Base-by-base conservation (phyloP, 129 eudicot species). In the Glebionis coronaria region DNA sequence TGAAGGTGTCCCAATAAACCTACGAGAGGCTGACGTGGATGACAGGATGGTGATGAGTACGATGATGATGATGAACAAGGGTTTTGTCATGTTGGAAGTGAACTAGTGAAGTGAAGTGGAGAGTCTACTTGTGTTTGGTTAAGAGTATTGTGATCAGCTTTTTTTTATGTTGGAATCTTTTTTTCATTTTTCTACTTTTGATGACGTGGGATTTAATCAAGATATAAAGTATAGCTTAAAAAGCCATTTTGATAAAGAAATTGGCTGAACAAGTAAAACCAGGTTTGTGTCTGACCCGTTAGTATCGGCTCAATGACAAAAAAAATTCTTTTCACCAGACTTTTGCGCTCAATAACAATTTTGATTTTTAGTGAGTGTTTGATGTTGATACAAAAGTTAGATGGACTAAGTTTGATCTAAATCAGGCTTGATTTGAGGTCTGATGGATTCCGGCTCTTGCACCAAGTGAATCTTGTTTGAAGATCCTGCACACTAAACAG, bases 11-110 rank as follows among this genome's bases (percentile, higher is more conserved):
- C 42, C 42, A 8, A 35, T 2, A 35, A 35, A 35, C 10, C 9
- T 35, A 28, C 47, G 73, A 38, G 82, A 67, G 3, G 76, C 74
- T 3, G 71, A 61, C 19, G 78, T 19, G 3, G 73, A 27, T 12
- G 82, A 7, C 2, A 61, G 31, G 20, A 52, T 35, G 12, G 40
- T 27, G 53, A 74, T 29, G 31, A 74, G 11, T 15, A 72, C 23
- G 71, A 76, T 0, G 69, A 63, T 5, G 67, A 75, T 19, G 45
- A 19, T 4, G 65, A 45, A 44, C 9, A 19, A 27, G 11, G 67
- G 35, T 19, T 56, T 66, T 50, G 64, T 56, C 80, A 78, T 73
- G 68, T 44, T 66, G 71, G 28, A 27, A 73, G 18, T 31, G 69
- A 21, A 23, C 2, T 25, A 25, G 47, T 12, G 35, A 25, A 27